Evolutionary conservation across 768 basidiomycete species (phyloP), one percentile per base, ranked within the genome.

Genomic region (Mycena olivaceomarginata): DNA sequence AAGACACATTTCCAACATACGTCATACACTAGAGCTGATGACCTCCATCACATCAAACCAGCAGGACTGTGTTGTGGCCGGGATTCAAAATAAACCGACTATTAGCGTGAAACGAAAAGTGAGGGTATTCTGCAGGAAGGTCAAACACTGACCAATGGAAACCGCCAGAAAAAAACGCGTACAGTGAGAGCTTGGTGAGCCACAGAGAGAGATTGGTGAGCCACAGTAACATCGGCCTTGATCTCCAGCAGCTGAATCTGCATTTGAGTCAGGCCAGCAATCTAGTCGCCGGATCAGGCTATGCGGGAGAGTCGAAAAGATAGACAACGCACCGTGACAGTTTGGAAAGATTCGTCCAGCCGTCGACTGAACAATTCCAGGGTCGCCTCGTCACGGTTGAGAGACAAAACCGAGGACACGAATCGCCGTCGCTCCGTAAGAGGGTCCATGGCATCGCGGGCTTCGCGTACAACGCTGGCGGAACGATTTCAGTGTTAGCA

Each of bases 31-130:
- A 56, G 53, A 56, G 12, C 53, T 31, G 31, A 31, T 56, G 53
- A 56, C n/a, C 53, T 8, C 53, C 53, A 22, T 56, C 22, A 25
- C 53, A 56, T 56, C 53, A 56, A 56, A 8, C 53, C 53, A 56
- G 22, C 53, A 22, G 53, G 22, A 56, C 22, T 56, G 53, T 22
- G n/a, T 8, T 22, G 53, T 56, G 53, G 53, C 53, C 53, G 53
- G 53, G 53, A 56, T 25, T 56, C 53, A 56, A 56, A 56, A 56
- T 56, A 56, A 56, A 56, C 53, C 53, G 53, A 56, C 53, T 8
- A 12, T 22, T 56, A 56, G 53, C 53, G n/a, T 56, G 53, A 56
- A 8, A 56, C 53, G 53, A 56, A 22, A 56, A 56, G n/a, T n/a
- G 31, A 31, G 31, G 31, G 31, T 31, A 31, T 31, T 31, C 31